Base-by-base conservation (phyloP, 164 flowering plant species). In the Vitis rupestris region DNA sequence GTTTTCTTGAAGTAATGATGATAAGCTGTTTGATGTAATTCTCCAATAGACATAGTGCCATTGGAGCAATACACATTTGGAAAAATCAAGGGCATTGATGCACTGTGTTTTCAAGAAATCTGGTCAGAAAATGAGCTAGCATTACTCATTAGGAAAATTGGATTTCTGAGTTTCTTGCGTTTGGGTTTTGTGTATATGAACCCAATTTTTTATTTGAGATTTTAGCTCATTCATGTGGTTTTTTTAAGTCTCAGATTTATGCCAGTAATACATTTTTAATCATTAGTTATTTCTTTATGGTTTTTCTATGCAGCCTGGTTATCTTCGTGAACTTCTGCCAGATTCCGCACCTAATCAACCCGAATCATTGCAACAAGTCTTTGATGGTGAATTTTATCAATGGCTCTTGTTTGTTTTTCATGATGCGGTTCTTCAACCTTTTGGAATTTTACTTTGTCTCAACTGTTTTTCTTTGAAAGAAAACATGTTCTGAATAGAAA, bases 301-400 rank as follows among this genome's bases (percentile, higher is more conserved):
- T 58, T 53, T 37, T 73, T 60, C 50, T 59, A 29, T 78, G 85
- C 87, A 94, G 97, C 97, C 99, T 59, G 97, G 97, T 2, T 94
- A 94, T 80, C 85, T 92, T 17, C 83, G 70, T 59, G 73, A 88
- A 57, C 87, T 94, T 58, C 56, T 94, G 70, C 99, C 99, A 0
- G 89, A 83, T 79, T 84, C 92, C 70, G 94, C 97, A 1, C 99
- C 99, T 11, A 53, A 61, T 70, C 84, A 77, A 50, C 94, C 97
- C 14, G 97, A 94, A 72, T 70, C 86, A 5, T 75, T 92, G 78
- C 80, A 90, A 72, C 69, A 83, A 72, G 85, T 92, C 74, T 85
- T 92, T 73, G 82, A 86, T 72, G 97, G 99, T 90, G 78, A 79
- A 75, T 56, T 72, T 72, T 59, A 67, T 78, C 66, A 59, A 52